Conservation (phyloP, 805 yeast genomes). For the Phaffomyces opuntiae region DNA sequence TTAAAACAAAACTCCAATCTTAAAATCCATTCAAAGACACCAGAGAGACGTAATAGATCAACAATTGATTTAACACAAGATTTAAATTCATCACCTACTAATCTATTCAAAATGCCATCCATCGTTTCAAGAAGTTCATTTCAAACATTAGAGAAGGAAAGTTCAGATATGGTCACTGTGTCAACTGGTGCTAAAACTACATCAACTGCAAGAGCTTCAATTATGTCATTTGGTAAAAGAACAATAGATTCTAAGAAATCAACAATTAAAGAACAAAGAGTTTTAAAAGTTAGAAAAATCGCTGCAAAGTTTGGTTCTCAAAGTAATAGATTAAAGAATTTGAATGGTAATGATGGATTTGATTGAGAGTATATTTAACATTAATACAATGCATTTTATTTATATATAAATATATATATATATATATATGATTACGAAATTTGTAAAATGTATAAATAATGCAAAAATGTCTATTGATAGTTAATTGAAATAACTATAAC, state of each 20-base stretch:
- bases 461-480: not conserved
- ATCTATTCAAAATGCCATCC: constrained; percentile 30
- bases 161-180: constrained; percentile 39
- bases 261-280: constrained; percentile 15
- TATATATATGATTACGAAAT: not conserved
- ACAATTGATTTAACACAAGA: constrained; percentile 15
- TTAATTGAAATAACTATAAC: not conserved
- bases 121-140: constrained; percentile 36
- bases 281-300: constrained; percentile 20
- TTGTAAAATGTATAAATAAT: not conserved
- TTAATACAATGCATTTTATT: not conserved
- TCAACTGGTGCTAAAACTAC: constrained; percentile 49
- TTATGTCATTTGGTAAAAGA: constrained; percentile 43
- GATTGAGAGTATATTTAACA: not conserved
- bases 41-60: constrained; percentile 10
- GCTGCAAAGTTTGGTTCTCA: constrained; percentile 2
- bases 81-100: constrained; percentile 17
- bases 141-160: constrained; percentile 23
- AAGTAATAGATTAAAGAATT: constrained; percentile 3
- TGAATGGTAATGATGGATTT: constrained; percentile 5
- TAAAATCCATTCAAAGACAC: constrained; percentile 26
- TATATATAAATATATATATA: no score
- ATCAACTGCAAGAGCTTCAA: constrained; percentile 49
- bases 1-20: constrained; percentile 38
- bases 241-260: constrained; percentile 5